Percentiles rank a stretch among this genome's conserved stretches.
Conservation (phyloP, 257 asterid genomes). For the Ajuga chamaepitys region DNA sequence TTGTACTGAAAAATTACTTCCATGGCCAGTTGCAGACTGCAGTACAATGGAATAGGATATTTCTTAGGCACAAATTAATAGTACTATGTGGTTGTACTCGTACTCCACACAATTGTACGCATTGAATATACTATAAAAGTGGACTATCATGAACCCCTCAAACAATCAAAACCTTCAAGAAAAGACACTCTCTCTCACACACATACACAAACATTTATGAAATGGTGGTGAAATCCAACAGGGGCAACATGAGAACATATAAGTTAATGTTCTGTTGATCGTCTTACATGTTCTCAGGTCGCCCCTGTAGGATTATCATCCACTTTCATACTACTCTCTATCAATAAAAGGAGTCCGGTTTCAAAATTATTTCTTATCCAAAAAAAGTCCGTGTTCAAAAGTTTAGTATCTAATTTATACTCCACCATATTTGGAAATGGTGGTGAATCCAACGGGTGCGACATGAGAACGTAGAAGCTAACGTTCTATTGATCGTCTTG, state of each 20-base stretch:
- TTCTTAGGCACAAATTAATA: not conserved
- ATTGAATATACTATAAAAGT: slow-evolving; percentile 3
- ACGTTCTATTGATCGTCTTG: too few species aligned
- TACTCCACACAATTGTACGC: not conserved
- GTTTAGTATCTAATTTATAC: too few species aligned
- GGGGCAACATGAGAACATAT: slow-evolving; percentile 36
- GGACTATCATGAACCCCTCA: not conserved
- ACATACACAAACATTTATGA: too few species aligned
- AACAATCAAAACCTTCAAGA: not conserved
- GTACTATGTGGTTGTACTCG: slow-evolving; percentile 16
- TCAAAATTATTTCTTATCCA: too few species aligned
- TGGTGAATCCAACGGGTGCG: too few species aligned
- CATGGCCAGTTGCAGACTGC: not conserved
- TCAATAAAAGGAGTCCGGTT: too few species aligned
- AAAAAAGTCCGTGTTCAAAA: too few species aligned
- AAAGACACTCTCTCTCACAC: too few species aligned
- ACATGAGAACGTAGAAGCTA: too few species aligned
- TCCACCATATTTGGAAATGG: too few species aligned
- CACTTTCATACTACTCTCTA: slow-evolving; percentile 5
- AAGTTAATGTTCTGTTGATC: not conserved
- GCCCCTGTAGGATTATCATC: slow-evolving; percentile 27
- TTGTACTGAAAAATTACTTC: slow-evolving; percentile 9
- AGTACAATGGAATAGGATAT: slow-evolving; percentile 6
- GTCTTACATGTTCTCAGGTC: slow-evolving; percentile 36
- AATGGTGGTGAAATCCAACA: slow-evolving; percentile 13